Percentiles rank a stretch among this genome's conserved stretches.
These are phyloP conservation scores for Nothomitra cinnamomea DNA, from an alignment of 2,329 filamentous ascomycete genomes.

Conservation along the genomic window DNA sequence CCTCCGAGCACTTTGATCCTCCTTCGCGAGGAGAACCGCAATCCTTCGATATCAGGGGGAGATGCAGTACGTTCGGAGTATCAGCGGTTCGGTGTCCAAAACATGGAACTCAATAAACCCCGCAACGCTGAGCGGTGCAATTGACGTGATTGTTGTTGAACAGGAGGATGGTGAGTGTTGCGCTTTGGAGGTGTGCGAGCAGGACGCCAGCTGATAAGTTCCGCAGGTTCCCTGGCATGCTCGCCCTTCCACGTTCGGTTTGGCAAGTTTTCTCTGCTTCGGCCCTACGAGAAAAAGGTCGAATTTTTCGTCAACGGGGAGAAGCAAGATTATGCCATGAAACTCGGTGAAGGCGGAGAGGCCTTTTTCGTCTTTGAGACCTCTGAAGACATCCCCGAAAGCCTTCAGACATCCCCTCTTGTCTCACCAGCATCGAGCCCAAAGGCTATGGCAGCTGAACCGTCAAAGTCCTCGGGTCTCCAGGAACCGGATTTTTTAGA, in stretches of 20 bases:
- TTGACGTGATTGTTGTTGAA: conserved; percentile 97
- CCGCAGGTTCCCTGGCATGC: conserved; percentile 52
- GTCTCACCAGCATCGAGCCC: conserved; percentile 83
- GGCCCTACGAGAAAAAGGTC: conserved; percentile 96
- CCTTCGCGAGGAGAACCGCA: not conserved
- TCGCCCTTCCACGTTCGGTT: conserved; percentile 98
- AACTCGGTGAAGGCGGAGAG: conserved; percentile 90
- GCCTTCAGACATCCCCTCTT: conserved; percentile 83
- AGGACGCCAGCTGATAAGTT: not conserved
- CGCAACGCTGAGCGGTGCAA: conserved; percentile 88
- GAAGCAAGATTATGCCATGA: conserved; percentile 94
- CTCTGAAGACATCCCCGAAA: conserved; percentile 75
- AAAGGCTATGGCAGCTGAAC: conserved; percentile 35
- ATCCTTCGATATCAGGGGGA: conserved; percentile 16
- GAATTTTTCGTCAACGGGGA: conserved; percentile 89
- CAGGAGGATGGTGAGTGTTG: conserved; percentile 61
- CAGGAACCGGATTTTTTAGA: conserved; percentile 56
- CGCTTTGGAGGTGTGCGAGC: not conserved
- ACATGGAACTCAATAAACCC: conserved; percentile 99
- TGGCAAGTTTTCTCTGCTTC: conserved; percentile 90
- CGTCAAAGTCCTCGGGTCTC: conserved; percentile 29
- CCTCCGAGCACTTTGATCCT: not conserved
- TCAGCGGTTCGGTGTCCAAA: conserved; percentile 90
- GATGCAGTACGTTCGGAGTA: conserved; percentile 96
- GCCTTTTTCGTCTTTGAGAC: conserved; percentile 99